These are phyloP conservation scores for Cymbomonas tetramitiformis DNA, from an alignment of 139 green algal genomes.

Conservation along the genomic window DNA sequence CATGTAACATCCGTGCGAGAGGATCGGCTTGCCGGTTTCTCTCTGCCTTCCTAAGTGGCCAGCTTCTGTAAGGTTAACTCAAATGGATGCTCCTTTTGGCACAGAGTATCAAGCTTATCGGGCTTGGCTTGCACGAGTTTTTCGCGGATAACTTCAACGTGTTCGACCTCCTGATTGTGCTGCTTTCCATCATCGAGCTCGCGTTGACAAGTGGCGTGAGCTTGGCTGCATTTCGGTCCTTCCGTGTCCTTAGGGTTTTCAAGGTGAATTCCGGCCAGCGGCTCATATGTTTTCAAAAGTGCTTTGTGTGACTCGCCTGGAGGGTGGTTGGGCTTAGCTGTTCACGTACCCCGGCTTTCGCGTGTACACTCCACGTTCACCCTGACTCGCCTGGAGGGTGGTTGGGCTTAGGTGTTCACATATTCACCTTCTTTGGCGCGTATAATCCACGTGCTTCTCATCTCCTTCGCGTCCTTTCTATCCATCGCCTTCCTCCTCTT, in stretches of 20 bases:
- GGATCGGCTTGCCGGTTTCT: too few species aligned
- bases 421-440: constrained; percentile 48
- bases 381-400: constrained; percentile 21
- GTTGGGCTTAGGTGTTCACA: constrained; percentile 37
- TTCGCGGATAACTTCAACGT: constrained; percentile 48
- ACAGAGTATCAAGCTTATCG: constrained; percentile 52
- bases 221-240: constrained; percentile 16
- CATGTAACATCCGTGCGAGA: too few species aligned
- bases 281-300: too few species aligned
- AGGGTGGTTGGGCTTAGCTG: too few species aligned
- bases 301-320: too few species aligned
- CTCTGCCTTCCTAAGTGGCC: too few species aligned
- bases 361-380: constrained; percentile 21
- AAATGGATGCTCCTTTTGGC: constrained; percentile 41
- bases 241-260: constrained; percentile 27
- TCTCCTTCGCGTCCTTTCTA: constrained; percentile 42
- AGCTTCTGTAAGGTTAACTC: too few species aligned
- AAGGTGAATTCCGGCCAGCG: too few species aligned
- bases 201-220: not conserved
- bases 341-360: constrained; percentile 36
- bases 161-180: constrained; percentile 55
- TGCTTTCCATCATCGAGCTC: constrained; percentile 27
- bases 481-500: constrained; percentile 50
- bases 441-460: constrained; percentile 51
- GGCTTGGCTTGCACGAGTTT: constrained; percentile 42